Base-by-base conservation (phyloP, 768 basidiomycete genomes). In the Podaxis sp. region DNA sequence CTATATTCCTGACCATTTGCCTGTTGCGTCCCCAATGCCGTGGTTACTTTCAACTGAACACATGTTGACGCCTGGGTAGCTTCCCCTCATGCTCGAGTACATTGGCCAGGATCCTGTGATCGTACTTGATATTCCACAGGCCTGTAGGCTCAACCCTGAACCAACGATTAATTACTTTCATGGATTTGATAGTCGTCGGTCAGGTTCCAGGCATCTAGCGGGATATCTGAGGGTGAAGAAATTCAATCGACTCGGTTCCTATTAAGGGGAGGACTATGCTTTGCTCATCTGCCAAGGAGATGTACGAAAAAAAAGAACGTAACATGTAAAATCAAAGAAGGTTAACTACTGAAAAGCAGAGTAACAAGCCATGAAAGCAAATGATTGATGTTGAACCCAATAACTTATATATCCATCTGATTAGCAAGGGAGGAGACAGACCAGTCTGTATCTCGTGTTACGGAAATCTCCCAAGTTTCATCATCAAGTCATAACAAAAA, bases 331-430 rank as follows among this genome's bases (percentile, higher is more conserved):
- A 56, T 43, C 2, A 22, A 40, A 11, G 15, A 43, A 24, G 49
- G 49, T 38, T 56, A 43, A 56, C 55, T 56, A 46, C 19, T n/a
- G 40, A 56, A 46, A 56, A 41, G 55, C 25, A 24, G 25, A 12
- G 29, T 25, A 41, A 22, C 55, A 43, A 56, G 41, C 33, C 55
- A 56, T 22, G 24, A 56, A 33, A 56, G 40, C 25, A 55, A 38
- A 4, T 24, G 49, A 50, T 55, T 33, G 41, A 0, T 43, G 41
- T 17, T 4, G 7, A n/a, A 43, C n/a, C 15, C 40, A 56, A 27
- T 43, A 24, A 43, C 13, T 41, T 29, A 46, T 46, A 7, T 12
- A 56, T 56, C 22, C 40, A 43, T 25, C 38, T 17, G 24, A 27
- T 43, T 12, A 24, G 17, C 22, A 43, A 27, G 37, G 55, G 40